Conservation (phyloP, 2,329 filamentous ascomycete species). For the Onygenales sp. region DNA sequence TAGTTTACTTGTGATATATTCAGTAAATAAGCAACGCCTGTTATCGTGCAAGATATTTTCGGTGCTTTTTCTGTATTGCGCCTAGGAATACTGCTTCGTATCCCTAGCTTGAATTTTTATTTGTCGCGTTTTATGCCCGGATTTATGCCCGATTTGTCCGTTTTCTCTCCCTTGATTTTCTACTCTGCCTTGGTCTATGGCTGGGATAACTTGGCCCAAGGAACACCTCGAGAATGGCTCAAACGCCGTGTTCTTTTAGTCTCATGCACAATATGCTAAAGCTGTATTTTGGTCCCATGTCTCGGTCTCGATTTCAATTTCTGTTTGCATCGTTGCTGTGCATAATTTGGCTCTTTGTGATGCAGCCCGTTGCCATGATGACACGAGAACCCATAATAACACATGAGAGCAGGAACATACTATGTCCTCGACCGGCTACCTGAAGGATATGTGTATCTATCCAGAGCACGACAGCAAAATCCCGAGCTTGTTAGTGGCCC, state of each 20-base stretch:
- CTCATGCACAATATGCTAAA: too few relatives aligned
- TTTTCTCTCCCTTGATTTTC: too few relatives aligned
- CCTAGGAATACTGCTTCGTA: too few relatives aligned
- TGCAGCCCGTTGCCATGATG: not conserved
- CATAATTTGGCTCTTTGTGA: not conserved
- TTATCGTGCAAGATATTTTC: not conserved
- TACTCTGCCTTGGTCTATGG: too few relatives aligned
- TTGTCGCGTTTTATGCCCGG: too few relatives aligned
- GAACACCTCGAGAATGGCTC: too few relatives aligned
- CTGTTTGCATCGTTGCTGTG: not conserved
- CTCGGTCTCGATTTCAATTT: too few relatives aligned
- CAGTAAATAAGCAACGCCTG: not conserved
- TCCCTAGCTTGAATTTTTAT: too few relatives aligned
- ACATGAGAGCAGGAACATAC: slow-evolving; percentile 23
- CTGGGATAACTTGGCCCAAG: too few relatives aligned
- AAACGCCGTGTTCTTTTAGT: too few relatives aligned
- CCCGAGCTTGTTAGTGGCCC: slow-evolving; percentile 22
- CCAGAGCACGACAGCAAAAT: slow-evolving; percentile 36
- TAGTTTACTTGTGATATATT: slow-evolving; percentile 11
- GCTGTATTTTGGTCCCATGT: too few relatives aligned
- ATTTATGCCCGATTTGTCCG: too few relatives aligned
- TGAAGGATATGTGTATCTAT: slow-evolving; percentile 44
- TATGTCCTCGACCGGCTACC: slow-evolving; percentile 48
- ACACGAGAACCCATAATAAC: not conserved
- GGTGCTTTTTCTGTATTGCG: not conserved